Conservation (phyloP, 148 eudicot species). For the Fagopyrum homotropicum region DNA sequence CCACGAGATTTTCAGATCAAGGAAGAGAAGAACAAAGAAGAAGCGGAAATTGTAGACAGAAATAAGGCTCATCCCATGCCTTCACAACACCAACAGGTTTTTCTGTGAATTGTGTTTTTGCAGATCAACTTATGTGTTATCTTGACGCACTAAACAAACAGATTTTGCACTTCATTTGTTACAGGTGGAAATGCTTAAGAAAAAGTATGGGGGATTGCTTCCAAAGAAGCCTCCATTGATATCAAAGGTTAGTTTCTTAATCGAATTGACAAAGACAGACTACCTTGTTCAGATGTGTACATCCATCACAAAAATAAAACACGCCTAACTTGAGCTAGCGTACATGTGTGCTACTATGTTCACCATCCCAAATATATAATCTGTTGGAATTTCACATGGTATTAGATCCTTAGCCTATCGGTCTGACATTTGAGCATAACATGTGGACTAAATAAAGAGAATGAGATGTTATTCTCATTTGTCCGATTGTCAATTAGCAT, state of each 20-base stretch:
- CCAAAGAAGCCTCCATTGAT: conserved; percentile 68
- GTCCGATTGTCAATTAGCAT: background rate
- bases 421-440: no score
- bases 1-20: background rate
- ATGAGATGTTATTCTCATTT: no score
- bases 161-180: background rate
- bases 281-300: no score
- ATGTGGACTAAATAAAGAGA: no score
- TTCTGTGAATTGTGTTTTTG: background rate
- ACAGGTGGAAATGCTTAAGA: conserved; percentile 64
- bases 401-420: no score
- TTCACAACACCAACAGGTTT: conserved; percentile 42
- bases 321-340: no score
- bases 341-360: no score
- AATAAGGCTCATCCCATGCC: conserved; percentile 32
- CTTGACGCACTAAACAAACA: background rate
- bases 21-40: conserved; percentile 9
- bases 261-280: background rate
- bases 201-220: conserved; percentile 82
- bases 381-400: no score
- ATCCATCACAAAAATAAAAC: no score
- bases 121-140: background rate
- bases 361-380: no score
- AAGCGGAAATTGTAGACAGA: conserved; percentile 16
- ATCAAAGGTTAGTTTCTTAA: conserved; percentile 44